phyloP scores from a whole-genome alignment of 306 rosid genomes.

The Mucuna pruriens region DNA sequence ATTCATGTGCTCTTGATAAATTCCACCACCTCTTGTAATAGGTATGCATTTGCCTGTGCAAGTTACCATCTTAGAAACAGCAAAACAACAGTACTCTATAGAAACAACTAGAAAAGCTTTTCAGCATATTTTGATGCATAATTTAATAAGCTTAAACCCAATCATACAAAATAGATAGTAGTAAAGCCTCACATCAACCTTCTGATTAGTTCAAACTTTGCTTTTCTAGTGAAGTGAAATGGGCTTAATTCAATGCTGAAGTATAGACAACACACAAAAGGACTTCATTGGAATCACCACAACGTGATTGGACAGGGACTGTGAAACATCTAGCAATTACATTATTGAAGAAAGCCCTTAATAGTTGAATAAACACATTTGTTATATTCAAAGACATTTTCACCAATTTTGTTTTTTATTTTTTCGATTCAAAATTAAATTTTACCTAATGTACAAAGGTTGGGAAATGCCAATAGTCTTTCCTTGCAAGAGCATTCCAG shows the following conservation, averaged over 20 bases:
- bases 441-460: conserved; percentile 9
- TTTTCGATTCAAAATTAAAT: neutral
- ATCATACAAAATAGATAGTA: conserved; percentile 3
- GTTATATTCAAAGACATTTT: conserved; percentile 15
- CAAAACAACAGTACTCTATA: conserved; percentile 3
- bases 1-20: conserved; percentile 86
- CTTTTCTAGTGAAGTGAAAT: conserved; percentile 2
- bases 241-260: neutral
- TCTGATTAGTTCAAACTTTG: conserved; percentile 24
- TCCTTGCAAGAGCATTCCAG: neutral
- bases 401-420: conserved; percentile 9
- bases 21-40: conserved; percentile 87
- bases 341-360: conserved; percentile 1
- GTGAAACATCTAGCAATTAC: conserved; percentile 17
- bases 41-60: conserved; percentile 94
- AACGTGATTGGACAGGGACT: neutral
- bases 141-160: neutral
- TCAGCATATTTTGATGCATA: conserved; percentile 3
- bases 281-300: conserved; percentile 20
- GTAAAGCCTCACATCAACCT: conserved; percentile 4
- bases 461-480: conserved; percentile 3
- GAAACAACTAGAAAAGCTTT: conserved; percentile 12
- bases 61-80: conserved; percentile 29
- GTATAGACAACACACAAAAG: conserved; percentile 8
- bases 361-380: neutral